Percentiles rank a stretch among this genome's conserved stretches.
phyloP scores from a whole-genome alignment of 805 yeast species.

The Candida pseudoglaebosa region DNA sequence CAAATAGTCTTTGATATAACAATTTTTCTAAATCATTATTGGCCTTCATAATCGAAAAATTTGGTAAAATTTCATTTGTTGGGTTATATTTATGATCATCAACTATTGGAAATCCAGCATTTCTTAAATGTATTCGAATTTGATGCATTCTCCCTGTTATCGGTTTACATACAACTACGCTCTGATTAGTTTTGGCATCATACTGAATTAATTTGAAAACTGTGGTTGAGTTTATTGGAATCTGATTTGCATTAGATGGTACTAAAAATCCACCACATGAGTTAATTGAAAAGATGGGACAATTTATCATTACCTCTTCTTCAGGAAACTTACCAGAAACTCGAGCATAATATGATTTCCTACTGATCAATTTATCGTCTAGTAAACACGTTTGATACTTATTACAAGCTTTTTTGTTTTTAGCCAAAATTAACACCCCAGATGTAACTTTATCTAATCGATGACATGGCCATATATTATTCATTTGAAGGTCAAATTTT shows the following conservation, averaged over 20 bases:
- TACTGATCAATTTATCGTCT: conserved; percentile 21
- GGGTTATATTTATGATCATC: conserved; percentile 55
- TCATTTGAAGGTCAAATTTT: conserved; percentile 22
- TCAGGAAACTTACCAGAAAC: conserved; percentile 39
- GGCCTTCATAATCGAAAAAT: conserved; percentile 12
- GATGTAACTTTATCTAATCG: conserved; percentile 51
- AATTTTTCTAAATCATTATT: conserved; percentile 21
- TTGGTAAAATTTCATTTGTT: conserved; percentile 4
- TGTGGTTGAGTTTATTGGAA: conserved; percentile 31
- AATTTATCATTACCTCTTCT: conserved; percentile 20
- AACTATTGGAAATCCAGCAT: conserved; percentile 77
- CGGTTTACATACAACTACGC: conserved; percentile 47
- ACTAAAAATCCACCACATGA: conserved; percentile 29
- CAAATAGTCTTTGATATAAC: conserved; percentile 19
- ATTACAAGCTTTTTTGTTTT: conserved; percentile 28
- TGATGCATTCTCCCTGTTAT: conserved; percentile 56
- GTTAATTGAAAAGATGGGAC: conserved; percentile 39
- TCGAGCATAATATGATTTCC: conserved; percentile 46
- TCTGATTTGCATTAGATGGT: conserved; percentile 21
- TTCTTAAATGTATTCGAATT: conserved; percentile 51
- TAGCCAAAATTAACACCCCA: conserved; percentile 46
- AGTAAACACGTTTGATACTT: conserved; percentile 29
- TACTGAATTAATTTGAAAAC: conserved; percentile 29
- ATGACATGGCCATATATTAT: conserved; percentile 42
- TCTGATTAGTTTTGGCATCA: conserved; percentile 24